Evolutionary conservation across 257 asterid species (phyloP).

Genomic region (Nicotiana otophora): DNA sequence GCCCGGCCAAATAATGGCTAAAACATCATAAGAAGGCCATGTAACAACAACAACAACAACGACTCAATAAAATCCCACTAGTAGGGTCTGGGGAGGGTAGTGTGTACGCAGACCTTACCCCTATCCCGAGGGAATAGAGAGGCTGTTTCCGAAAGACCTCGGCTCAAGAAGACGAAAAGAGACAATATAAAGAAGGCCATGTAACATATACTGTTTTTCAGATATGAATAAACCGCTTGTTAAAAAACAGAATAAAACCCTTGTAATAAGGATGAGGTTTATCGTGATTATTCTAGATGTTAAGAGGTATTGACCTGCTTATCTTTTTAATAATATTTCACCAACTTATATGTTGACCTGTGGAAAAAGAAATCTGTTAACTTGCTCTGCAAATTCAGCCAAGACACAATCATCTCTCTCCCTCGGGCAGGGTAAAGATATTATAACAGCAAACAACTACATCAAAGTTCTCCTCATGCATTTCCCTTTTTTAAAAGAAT

Average conservation of each 20-base stretch:
- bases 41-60: neutral
- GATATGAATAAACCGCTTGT: neutral
- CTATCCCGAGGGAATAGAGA: no score
- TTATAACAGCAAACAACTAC: neutral
- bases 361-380: neutral
- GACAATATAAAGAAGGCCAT: neutral
- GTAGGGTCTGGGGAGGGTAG: no score
- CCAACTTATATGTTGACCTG: neutral
- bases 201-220: neutral
- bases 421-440: neutral
- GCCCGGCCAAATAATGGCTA: neutral
- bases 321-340: neutral
- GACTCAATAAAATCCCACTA: no score
- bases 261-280: neutral
- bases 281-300: neutral
- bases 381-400: neutral
- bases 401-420: neutral
- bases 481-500: neutral
- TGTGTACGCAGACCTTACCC: no score
- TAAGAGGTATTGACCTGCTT: neutral
- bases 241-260: no score
- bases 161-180: no score
- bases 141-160: no score
- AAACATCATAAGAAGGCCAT: neutral
- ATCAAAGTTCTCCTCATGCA: neutral